These are phyloP conservation scores for Brasenia schreberi DNA, from an alignment of 164 flowering plant species.

Conservation along the genomic window DNA sequence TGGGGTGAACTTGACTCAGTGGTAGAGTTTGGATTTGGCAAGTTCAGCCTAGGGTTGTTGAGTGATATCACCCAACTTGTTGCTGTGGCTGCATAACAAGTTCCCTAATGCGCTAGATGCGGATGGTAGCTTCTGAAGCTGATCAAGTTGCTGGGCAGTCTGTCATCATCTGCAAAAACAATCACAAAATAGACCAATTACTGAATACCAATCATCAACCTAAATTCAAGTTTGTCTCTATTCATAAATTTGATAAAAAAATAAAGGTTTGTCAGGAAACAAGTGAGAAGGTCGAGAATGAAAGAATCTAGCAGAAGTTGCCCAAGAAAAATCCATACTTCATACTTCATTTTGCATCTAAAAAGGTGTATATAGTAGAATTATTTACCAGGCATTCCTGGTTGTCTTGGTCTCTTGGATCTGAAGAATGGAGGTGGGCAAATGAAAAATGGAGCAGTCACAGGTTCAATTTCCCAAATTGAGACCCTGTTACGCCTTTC, in stretches of 20 bases:
- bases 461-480: slow-evolving; percentile 99
- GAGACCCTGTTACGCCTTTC: slow-evolving; percentile 88
- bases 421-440: slow-evolving; percentile 93
- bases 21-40: too few species aligned
- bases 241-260: too few species aligned
- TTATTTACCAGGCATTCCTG: slow-evolving; percentile 77
- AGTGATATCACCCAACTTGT: slow-evolving; percentile 25
- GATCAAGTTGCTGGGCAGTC: slow-evolving; percentile 35
- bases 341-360: too few species aligned
- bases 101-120: slow-evolving; percentile 28
- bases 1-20: too few species aligned
- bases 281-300: too few species aligned
- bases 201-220: too few species aligned
- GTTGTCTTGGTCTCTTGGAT: slow-evolving; percentile 84
- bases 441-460: slow-evolving; percentile 91
- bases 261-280: too few species aligned
- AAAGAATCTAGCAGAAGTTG: too few species aligned
- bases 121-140: slow-evolving; percentile 27
- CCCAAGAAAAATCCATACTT: too few species aligned
- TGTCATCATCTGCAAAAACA: slow-evolving; percentile 70
- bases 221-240: too few species aligned
- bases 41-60: slow-evolving; percentile 50
- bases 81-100: slow-evolving; percentile 48
- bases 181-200: not conserved
- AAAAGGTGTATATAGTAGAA: too few species aligned